Evolutionary conservation across 768 basidiomycete species (phyloP).

Genomic region (Trametopsis cervina): DNA sequence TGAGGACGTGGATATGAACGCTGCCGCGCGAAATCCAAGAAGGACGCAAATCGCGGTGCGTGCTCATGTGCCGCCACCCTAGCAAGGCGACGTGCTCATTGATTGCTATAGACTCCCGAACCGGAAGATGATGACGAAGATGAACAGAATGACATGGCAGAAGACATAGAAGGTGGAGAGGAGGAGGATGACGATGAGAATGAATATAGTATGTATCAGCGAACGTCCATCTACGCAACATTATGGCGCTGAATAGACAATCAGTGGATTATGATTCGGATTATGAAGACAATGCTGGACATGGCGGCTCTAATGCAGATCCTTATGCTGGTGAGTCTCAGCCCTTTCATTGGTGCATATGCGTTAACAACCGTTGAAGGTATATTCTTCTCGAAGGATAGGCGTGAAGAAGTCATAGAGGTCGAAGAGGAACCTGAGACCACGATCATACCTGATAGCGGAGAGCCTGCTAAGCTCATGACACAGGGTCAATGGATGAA

Average conservation of each 20-base stretch:
- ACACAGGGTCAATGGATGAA: constrained; percentile 96
- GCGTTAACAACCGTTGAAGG: constrained; percentile 36
- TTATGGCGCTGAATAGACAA: constrained; percentile 34
- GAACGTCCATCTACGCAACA: no score
- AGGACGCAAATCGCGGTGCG: constrained; percentile 23
- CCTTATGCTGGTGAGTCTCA: constrained; percentile 71
- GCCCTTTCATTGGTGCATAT: background rate
- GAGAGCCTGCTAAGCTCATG: constrained; percentile 57
- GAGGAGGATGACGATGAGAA: constrained; percentile 48
- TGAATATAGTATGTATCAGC: background rate
- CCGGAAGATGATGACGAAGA: constrained; percentile 47
- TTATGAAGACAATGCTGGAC: constrained; percentile 42
- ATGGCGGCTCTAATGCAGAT: constrained; percentile 55
- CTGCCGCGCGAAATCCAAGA: constrained; percentile 4
- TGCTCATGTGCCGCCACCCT: constrained; percentile 1
- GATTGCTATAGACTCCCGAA: constrained; percentile 33
- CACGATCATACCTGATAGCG: constrained; percentile 33
- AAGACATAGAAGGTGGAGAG: constrained; percentile 29
- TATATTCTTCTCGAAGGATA: constrained; percentile 92
- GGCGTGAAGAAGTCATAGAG: constrained; percentile 88
- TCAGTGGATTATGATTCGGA: constrained; percentile 82
- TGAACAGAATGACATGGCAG: constrained; percentile 41
- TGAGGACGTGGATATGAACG: constrained; percentile 21
- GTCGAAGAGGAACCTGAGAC: constrained; percentile 73
- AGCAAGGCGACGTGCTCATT: background rate